These are phyloP conservation scores for Camelina hispida DNA, from an alignment of 345 rosid species.

Conservation along the genomic window DNA sequence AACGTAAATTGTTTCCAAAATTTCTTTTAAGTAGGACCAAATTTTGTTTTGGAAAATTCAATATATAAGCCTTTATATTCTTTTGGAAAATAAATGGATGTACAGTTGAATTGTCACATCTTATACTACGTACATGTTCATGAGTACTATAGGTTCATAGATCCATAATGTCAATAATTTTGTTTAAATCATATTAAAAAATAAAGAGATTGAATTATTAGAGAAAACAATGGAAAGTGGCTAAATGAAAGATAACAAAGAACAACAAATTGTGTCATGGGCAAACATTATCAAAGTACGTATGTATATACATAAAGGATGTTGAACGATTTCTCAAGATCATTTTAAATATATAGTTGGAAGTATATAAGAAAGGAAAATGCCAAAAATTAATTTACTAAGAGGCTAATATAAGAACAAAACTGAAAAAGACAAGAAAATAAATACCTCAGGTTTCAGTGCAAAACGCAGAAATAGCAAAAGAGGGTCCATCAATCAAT, in stretches of 20 bases:
- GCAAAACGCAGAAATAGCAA: conserved; percentile 41
- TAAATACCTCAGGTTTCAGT: conserved; percentile 40
- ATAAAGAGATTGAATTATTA: conserved; percentile 29
- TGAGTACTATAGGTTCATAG: background rate
- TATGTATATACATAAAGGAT: conserved; percentile 1
- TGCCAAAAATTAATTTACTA: conserved; percentile 25
- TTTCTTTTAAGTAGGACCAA: no score
- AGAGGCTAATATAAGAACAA: conserved; percentile 36
- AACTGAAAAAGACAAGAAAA: conserved; percentile 41
- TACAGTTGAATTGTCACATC: conserved; percentile 41
- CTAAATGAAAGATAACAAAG: conserved; percentile 43
- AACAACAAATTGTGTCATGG: conserved; percentile 38
- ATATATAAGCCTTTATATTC: background rate
- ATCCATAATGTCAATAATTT: background rate
- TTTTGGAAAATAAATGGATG: conserved; percentile 10
- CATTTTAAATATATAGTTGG: background rate
- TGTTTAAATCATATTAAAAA: background rate
- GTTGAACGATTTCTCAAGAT: background rate
- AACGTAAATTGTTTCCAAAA: conserved; percentile 2
- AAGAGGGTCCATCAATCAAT: conserved; percentile 33
- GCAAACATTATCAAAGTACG: conserved; percentile 26
- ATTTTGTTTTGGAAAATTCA: no score
- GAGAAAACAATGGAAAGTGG: conserved; percentile 42
- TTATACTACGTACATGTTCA: background rate
- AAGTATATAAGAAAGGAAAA: conserved; percentile 17